phyloP scores from a whole-genome alignment of 23 red algal genomes.

The Pyropia yezoensis region DNA sequence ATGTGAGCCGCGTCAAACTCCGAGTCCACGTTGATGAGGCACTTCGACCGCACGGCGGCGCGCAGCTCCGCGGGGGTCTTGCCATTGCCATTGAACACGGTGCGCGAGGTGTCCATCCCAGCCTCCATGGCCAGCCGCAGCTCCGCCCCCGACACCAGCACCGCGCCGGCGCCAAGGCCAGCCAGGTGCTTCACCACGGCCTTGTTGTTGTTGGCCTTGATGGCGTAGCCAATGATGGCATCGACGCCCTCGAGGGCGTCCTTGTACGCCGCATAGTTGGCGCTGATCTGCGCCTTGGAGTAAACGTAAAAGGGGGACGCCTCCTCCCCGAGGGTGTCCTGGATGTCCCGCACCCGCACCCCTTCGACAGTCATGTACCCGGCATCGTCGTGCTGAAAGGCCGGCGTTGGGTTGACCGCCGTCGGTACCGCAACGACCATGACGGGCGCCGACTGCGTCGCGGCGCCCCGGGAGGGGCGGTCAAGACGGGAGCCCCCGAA shows the following conservation, averaged over 20 bases:
- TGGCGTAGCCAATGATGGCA: conserved; percentile 87
- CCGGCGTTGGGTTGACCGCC: conserved; percentile 52
- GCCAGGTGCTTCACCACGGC: conserved; percentile 49
- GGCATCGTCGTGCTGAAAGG: conserved; percentile 38
- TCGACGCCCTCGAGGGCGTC: conserved; percentile 65
- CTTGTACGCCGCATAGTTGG: conserved; percentile 68
- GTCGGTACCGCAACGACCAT: conserved; percentile 58
- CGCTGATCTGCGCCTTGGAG: conserved; percentile 56
- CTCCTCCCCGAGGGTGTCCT: conserved; percentile 26
- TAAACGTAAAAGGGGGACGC: conserved; percentile 78
- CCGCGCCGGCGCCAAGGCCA: conserved; percentile 56
- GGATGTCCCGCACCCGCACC: conserved; percentile 67
- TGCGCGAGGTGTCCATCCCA: conserved; percentile 82
- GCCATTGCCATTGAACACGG: conserved; percentile 93
- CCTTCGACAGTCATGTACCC: conserved; percentile 74
- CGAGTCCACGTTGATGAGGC: conserved; percentile 90
- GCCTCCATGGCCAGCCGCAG: conserved; percentile 71
- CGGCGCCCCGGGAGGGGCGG: too few relatives aligned
- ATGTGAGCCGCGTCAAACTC: conserved; percentile 96
- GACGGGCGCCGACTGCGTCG: background rate
- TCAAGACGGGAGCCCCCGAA: too few relatives aligned
- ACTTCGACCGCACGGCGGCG: conserved; percentile 54
- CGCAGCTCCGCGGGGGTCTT: conserved; percentile 69
- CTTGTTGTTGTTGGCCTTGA: conserved; percentile 96
- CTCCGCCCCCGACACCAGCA: conserved; percentile 83